Base-by-base conservation (phyloP, 2,329 filamentous ascomycete species). In the Fusarium brevicatenulatum region DNA sequence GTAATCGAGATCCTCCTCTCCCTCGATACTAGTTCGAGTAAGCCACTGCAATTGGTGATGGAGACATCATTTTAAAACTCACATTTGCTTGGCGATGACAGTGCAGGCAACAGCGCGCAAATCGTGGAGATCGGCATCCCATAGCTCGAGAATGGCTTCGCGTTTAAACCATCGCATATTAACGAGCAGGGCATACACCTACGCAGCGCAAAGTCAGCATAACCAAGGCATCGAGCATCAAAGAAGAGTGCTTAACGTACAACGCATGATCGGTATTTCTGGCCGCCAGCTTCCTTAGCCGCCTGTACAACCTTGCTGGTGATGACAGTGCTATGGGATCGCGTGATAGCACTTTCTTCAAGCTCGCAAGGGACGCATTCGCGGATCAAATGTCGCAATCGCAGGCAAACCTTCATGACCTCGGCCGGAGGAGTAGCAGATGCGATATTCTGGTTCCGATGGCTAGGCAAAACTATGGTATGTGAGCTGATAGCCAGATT, bases 291-390 rank as follows among this genome's bases (percentile, higher is more conserved):
- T 74, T 94, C 90, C 74, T 89, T 93, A 23, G 96, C 94, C 0
- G 95, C 95, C 73, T 91, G 83, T 70, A 98, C 84, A 19, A 99
- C 96, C 66, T 90, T 88, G 6, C 85, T 84, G 1, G 95, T 98
- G 80, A 99, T 94, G 81, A 99, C 87, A 50, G 90, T 89, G 82
- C 94, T 97, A 82, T 98, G 95, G 6, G 95, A 90, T 56, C 87
- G 88, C 8, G 93, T 96, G 79, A 99, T 87, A 63, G 89, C 85
- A 9, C 86, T 86, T 79, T 93, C 90, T 65, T 96, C 92, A 43
- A 99, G 87, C 82, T 99, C 96, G 84, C 94, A 98, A 3, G 95
- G 93, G 32, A 99, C 90, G 62, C 95, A 92, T 80, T 95, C 90
- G 82, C 97, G 95, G 77, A 99, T 91, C 76, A 97, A 91, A 80